A percentile compares a stretch with the other conserved stretches of the same genome.
Evolutionary conservation across 1,139 yeast species (phyloP).

Genomic region (Sugiyamaella castrensis): DNA sequence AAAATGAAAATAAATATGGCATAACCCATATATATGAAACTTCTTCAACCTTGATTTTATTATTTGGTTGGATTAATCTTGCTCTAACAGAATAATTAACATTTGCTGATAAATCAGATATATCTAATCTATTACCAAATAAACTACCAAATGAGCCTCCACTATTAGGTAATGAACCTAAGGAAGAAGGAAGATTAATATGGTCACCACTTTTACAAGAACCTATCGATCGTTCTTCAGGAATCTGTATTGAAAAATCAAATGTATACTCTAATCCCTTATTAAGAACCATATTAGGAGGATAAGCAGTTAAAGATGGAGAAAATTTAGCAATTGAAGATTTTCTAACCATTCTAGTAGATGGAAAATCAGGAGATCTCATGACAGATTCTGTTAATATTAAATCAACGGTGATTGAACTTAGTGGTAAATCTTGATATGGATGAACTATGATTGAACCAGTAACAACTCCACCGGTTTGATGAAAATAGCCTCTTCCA

Average conservation of each 20-base stretch:
- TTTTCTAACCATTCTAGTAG: conserved; percentile 13
- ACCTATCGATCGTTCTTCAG: conserved; percentile 10
- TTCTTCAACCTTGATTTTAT: conserved; percentile 6
- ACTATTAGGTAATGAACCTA: conserved; percentile 12
- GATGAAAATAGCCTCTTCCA: conserved; percentile 7
- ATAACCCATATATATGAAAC: conserved; percentile 7
- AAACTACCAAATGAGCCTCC: conserved; percentile 2
- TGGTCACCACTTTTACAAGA: conserved; percentile 14
- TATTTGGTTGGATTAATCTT: conserved; percentile 4
- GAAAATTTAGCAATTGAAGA: conserved; percentile 7
- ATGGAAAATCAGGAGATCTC: conserved; percentile 15
- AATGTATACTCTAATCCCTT: conserved; percentile 14
- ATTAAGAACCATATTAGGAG: conserved; percentile 8
- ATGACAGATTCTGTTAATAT: conserved; percentile 17
- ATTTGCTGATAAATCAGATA: conserved; percentile 12
- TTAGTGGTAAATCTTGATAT: conserved; percentile 8
- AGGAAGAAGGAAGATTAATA: conserved; percentile 10
- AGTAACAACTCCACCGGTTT: conserved; percentile 15
- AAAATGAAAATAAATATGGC: not conserved
- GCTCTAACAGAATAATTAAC: conserved; percentile 11
- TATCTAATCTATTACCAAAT: conserved; percentile 9
- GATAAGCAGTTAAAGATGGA: conserved; percentile 13
- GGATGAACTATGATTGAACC: conserved; percentile 15
- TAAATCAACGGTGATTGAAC: conserved; percentile 12
- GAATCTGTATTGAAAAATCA: conserved; percentile 18